Base-by-base conservation (phyloP, 345 rosid genomes). In the Passiflora organensis region DNA sequence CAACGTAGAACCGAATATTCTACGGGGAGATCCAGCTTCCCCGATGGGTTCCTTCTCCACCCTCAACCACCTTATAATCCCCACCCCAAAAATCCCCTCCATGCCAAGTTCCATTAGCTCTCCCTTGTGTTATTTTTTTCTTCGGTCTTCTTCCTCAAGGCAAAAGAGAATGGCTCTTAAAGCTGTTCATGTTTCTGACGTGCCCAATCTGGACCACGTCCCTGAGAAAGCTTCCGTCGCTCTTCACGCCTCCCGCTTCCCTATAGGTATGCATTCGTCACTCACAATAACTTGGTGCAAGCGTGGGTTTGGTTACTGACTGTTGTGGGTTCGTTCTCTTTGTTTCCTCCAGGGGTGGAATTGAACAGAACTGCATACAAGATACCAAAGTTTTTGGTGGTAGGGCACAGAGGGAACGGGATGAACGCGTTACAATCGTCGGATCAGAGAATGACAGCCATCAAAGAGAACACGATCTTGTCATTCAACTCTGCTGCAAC, bases 341-440 rank as follows among this genome's bases (percentile, higher is more conserved):
- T 23, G 19, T 18, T 1, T 47, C n/a, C n/a, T n/a, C n/a, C n/a
- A 83, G 86, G 79, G 19, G 56, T 63, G 67, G 84, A 79, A 39
- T 13, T 63, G 62, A 63, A 58, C 10, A 48, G 23, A 22, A 59
- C 53, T 44, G 14, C 82, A 65, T 74, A 56, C 55, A 74, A 55
- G 72, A 47, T 72, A 15, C 83, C 93, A 0, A 79, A 83, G 70
- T 93, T 93, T 37, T 21, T 83, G 60, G 91, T 93, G 48, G 56
- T 82, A 18, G 99, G 99, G 1, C 99, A 93, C 21, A 73, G 99
- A 65, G 99, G 99, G n/a, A 74, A 72, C 38, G 99, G 99, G 0
- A 93, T 88, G 99, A 93, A 93, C 67, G 37, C 22, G 41, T 52
- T 86, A 62, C 83, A 80, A 22, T 75, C 94, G 0, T 34, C 68